A percentile compares a stretch with the other conserved stretches of the same genome.
These are phyloP conservation scores for Passalora sequoiae DNA, from an alignment of 2,329 filamentous ascomycete species.

Conservation along the genomic window DNA sequence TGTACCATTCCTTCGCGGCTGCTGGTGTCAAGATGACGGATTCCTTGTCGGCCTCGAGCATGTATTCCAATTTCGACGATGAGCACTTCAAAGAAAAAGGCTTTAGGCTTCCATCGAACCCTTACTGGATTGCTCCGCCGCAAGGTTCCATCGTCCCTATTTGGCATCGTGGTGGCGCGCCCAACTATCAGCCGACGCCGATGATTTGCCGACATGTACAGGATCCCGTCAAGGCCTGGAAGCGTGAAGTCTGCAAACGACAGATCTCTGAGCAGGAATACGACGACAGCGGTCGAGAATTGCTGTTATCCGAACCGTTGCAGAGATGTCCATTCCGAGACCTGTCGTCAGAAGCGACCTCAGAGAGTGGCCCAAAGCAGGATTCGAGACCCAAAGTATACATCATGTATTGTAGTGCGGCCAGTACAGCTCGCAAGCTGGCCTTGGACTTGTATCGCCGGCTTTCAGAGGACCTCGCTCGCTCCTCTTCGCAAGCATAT, in stretches of 20 bases:
- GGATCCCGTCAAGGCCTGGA: slow-evolving; percentile 8
- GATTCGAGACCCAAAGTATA: slow-evolving; percentile 1
- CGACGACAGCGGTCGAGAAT: too few species aligned
- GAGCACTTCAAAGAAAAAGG: slow-evolving; percentile 6
- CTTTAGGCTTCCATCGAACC: slow-evolving; percentile 8
- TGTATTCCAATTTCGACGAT: slow-evolving; percentile 10
- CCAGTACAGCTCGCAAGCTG: slow-evolving; percentile 6
- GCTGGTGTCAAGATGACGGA: slow-evolving; percentile 9
- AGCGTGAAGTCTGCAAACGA: background rate
- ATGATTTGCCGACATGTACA: slow-evolving; percentile 7
- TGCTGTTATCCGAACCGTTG: too few species aligned
- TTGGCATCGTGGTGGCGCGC: slow-evolving; percentile 10
- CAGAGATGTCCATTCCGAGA: too few species aligned
- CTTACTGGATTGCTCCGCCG: slow-evolving; percentile 9
- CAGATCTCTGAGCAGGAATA: background rate
- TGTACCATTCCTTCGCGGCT: slow-evolving; percentile 6
- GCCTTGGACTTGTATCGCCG: slow-evolving; percentile 1
- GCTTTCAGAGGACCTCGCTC: background rate
- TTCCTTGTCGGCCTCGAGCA: slow-evolving; percentile 5
- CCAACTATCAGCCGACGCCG: slow-evolving; percentile 8
- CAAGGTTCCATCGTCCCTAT: slow-evolving; percentile 10
- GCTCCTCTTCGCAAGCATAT: background rate
- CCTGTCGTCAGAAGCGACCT: too few species aligned
- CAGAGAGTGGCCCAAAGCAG: background rate
- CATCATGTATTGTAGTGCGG: slow-evolving; percentile 5